These are phyloP conservation scores for Kluyveromyces nonfermentans DNA, from an alignment of 805 yeast genomes.

Conservation along the genomic window DNA sequence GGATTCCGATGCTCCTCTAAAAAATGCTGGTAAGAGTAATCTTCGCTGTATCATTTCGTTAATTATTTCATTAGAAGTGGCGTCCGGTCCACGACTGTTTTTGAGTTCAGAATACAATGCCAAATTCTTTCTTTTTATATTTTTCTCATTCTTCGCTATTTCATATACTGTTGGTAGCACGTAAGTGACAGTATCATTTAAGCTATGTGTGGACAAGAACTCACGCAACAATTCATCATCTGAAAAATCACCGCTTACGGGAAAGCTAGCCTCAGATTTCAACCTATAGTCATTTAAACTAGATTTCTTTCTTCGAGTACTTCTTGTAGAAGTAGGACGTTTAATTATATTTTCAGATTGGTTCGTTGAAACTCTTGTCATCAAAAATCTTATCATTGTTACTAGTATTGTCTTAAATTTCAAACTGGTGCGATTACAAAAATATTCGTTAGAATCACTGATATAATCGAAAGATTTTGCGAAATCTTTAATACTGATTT, in stretches of 20 bases:
- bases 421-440: background rate
- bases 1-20: conserved; percentile 17
- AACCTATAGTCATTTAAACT: conserved; percentile 13
- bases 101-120: conserved; percentile 8
- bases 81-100: conserved; percentile 9
- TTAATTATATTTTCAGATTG: background rate
- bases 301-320: conserved; percentile 6
- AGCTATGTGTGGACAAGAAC: background rate
- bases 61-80: conserved; percentile 13
- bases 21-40: conserved; percentile 18
- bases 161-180: conserved; percentile 19
- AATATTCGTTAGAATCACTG: conserved; percentile 7
- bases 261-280: conserved; percentile 11
- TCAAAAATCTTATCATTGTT: conserved; percentile 7
- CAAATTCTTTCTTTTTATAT: conserved; percentile 12
- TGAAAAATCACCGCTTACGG: background rate
- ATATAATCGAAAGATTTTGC: background rate
- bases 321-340: background rate
- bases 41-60: conserved; percentile 13
- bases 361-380: background rate
- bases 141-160: conserved; percentile 19
- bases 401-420: background rate
- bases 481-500: background rate
- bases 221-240: background rate
- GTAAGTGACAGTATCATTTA: conserved; percentile 10